phyloP scores from a whole-genome alignment of 2,329 filamentous ascomycete species.

The Chaetomiaceae sp. region DNA sequence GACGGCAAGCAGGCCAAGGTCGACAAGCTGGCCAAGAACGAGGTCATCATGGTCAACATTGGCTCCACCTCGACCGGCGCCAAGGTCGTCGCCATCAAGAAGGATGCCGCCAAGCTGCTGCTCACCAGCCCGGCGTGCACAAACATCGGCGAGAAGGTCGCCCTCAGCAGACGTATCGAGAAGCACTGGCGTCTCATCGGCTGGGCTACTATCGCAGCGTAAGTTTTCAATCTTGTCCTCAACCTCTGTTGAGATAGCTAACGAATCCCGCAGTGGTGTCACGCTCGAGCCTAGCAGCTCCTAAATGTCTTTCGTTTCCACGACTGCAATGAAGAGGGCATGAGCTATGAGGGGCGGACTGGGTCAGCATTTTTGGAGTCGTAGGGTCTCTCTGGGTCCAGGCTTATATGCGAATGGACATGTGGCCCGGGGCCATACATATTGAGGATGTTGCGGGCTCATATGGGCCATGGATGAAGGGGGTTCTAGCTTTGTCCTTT shows the following conservation, averaged over 20 bases:
- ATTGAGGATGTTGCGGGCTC: constrained; percentile 1
- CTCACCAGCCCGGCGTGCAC: constrained; percentile 94
- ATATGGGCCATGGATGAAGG: not conserved
- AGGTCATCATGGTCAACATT: constrained; percentile 99
- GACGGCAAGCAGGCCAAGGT: constrained; percentile 99
- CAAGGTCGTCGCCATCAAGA: constrained; percentile 95
- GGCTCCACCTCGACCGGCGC: constrained; percentile 95
- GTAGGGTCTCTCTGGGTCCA: not conserved
- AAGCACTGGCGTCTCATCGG: constrained; percentile 98
- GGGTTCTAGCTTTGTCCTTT: constrained; percentile 2
- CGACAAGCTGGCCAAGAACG: constrained; percentile 95
- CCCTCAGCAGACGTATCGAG: constrained; percentile 91
- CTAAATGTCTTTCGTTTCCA: constrained; percentile 30
- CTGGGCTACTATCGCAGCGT: constrained; percentile 77
- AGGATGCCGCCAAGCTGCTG: constrained; percentile 92
- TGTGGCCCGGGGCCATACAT: constrained; percentile 2
- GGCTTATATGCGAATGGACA: constrained; percentile 2
- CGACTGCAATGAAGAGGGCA: constrained; percentile 13
- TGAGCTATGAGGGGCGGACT: constrained; percentile 4
- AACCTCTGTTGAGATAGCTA: constrained; percentile 10
- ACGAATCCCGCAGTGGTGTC: constrained; percentile 42
- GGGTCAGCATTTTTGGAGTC: not conserved
- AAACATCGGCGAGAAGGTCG: constrained; percentile 96
- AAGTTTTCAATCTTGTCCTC: constrained; percentile 38
- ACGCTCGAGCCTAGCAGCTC: constrained; percentile 49